Percentiles rank a stretch among this genome's conserved stretches.
phyloP scores from a whole-genome alignment of 2,329 filamentous ascomycete species.

The Elsinoe australis region DNA sequence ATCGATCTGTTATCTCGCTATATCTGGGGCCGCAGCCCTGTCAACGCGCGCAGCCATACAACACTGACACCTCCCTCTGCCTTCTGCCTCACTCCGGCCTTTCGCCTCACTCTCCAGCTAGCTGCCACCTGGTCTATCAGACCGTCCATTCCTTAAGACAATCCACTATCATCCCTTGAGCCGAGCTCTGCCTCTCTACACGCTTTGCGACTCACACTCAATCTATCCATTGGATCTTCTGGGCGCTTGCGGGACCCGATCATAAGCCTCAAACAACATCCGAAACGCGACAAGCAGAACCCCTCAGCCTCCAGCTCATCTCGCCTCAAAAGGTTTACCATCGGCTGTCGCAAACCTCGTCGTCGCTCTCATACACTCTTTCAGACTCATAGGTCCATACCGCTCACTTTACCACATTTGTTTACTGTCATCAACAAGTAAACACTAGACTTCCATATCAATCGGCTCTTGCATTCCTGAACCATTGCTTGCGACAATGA shows the following conservation, averaged over 20 bases:
- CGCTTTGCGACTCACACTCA: conserved; percentile 2
- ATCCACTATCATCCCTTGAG: conserved; percentile 1
- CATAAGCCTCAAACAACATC: conserved; percentile 5
- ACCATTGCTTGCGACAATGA: conserved; percentile 15
- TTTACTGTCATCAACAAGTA: conserved; percentile 12
- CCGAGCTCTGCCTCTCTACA: conserved; percentile 11
- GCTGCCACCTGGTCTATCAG: conserved; percentile 14
- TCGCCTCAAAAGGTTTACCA: conserved; percentile 1
- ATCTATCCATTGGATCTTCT: background rate
- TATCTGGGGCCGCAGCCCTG: conserved; percentile 17
- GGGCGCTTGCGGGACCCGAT: conserved; percentile 7
- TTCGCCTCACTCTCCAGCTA: conserved; percentile 5
- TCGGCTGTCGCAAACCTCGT: conserved; percentile 14
- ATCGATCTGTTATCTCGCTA: conserved; percentile 15
- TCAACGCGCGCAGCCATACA: conserved; percentile 14
- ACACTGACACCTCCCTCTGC: conserved; percentile 2
- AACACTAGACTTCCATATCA: conserved; percentile 4
- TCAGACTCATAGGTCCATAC: conserved; percentile 4
- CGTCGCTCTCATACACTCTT: conserved; percentile 12
- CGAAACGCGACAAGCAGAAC: conserved; percentile 1
- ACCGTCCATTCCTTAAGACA: conserved; percentile 17
- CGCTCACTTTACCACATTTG: conserved; percentile 7
- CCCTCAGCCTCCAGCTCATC: conserved; percentile 4
- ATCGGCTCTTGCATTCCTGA: conserved; percentile 1
- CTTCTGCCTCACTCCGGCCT: background rate